These are phyloP conservation scores for Dendrobium chrysotoxum DNA, from an alignment of 106 monocot species.

Conservation along the genomic window DNA sequence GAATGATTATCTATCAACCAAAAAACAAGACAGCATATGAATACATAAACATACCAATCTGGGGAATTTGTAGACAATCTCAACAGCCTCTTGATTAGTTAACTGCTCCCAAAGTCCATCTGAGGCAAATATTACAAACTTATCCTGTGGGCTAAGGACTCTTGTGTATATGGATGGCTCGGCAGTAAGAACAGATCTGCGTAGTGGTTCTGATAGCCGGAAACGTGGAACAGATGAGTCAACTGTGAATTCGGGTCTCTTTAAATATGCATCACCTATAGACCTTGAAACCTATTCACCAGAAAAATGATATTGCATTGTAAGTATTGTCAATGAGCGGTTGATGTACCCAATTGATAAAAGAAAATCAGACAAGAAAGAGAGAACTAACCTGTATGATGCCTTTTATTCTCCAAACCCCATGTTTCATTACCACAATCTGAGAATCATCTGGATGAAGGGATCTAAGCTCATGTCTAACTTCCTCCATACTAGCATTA, in stretches of 20 bases:
- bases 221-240: slow-evolving; percentile 52
- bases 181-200: slow-evolving; percentile 46
- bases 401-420: slow-evolving; percentile 83
- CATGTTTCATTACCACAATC: slow-evolving; percentile 72
- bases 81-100: slow-evolving; percentile 73
- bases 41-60: slow-evolving; percentile 47
- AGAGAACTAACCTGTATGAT: slow-evolving; percentile 56
- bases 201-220: slow-evolving; percentile 57
- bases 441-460: slow-evolving; percentile 54
- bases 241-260: slow-evolving; percentile 48
- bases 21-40: not conserved
- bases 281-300: slow-evolving; percentile 65
- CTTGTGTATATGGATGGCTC: slow-evolving; percentile 58
- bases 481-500: slow-evolving; percentile 59
- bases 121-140: slow-evolving; percentile 78
- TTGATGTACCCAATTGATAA: too few relatives aligned
- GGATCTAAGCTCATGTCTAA: slow-evolving; percentile 65
- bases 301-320: not conserved
- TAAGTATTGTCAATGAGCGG: not conserved
- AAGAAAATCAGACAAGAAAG: not conserved
- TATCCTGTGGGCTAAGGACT: slow-evolving; percentile 56
- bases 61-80: slow-evolving; percentile 63
- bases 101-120: slow-evolving; percentile 95
- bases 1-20: not conserved
- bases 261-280: slow-evolving; percentile 85